Evolutionary conservation across 106 monocot genomes (phyloP).

Genomic region (Dactylorhiza incarnata): DNA sequence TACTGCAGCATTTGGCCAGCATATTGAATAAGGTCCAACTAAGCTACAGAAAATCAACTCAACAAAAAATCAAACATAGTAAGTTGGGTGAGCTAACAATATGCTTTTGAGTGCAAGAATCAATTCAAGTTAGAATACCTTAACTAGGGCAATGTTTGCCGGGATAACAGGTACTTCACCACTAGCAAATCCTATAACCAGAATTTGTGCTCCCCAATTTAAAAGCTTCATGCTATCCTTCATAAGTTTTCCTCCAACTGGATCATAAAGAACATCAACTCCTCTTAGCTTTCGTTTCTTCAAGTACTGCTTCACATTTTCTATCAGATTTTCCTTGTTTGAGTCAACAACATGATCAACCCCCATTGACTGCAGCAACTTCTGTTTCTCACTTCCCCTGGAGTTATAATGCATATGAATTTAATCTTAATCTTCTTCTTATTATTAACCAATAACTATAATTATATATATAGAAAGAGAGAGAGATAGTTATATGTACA

Average conservation of each 20-base stretch:
- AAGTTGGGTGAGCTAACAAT: neutral
- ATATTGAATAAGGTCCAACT: neutral
- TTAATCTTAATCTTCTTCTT: neutral
- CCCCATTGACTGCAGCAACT: conserved; percentile 67
- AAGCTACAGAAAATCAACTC: neutral
- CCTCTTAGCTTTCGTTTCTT: conserved; percentile 70
- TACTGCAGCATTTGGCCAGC: neutral
- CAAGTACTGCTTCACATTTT: conserved; percentile 66
- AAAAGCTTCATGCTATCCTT: conserved; percentile 88
- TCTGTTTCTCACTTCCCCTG: conserved; percentile 75
- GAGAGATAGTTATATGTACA: neutral
- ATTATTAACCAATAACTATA: neutral
- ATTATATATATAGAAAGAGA: neutral
- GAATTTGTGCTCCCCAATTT: conserved; percentile 93
- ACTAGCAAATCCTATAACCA: conserved; percentile 97
- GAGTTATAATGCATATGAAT: conserved; percentile 14
- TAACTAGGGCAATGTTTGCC: conserved; percentile 97
- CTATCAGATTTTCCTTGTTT: conserved; percentile 48
- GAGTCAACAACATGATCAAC: conserved; percentile 83
- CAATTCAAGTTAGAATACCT: conserved; percentile 34
- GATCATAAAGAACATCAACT: conserved; percentile 97
- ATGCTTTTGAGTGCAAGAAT: neutral
- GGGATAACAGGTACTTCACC: conserved; percentile 95
- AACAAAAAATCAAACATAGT: neutral
- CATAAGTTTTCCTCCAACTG: conserved; percentile 80